Evolutionary conservation across 257 asterid genomes (phyloP).

Genomic region (Lycium ferocissimum): DNA sequence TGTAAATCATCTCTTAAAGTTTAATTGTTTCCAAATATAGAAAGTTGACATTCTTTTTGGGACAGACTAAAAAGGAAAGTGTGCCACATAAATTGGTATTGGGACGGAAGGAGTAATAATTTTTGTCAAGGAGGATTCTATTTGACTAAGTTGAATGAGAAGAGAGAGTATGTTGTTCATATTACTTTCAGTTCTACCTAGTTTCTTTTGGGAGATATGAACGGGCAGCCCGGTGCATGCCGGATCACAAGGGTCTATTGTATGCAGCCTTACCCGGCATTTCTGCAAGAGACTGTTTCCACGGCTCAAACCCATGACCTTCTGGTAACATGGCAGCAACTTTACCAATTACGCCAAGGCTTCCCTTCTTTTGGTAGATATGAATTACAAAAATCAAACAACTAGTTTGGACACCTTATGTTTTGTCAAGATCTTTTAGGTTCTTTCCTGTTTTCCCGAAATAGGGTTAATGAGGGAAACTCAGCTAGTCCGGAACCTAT

Average conservation of each 20-base stretch:
- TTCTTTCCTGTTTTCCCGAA: neutral
- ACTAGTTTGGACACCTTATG: neutral
- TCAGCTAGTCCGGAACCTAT: neutral
- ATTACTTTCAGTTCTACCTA: neutral
- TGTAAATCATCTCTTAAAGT: too few relatives aligned
- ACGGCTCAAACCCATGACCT: too few relatives aligned
- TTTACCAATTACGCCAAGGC: too few relatives aligned
- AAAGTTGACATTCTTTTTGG: too few relatives aligned
- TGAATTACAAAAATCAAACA: neutral
- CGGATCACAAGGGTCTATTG: too few relatives aligned
- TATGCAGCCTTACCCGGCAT: too few relatives aligned
- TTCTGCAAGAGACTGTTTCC: too few relatives aligned
- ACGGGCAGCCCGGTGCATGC: too few relatives aligned
- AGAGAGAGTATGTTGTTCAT: neutral
- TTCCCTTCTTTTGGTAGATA: neutral
- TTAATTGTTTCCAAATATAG: too few relatives aligned
- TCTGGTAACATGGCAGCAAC: too few relatives aligned
- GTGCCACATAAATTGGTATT: too few relatives aligned
- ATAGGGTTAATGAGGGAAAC: neutral
- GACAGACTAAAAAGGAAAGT: too few relatives aligned
- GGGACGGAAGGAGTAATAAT: neutral
- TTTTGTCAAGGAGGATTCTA: neutral
- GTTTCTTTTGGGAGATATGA: neutral
- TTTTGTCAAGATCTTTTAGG: neutral
- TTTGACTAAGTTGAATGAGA: slow-evolving; percentile 20